A percentile compares a stretch with the other conserved stretches of the same genome.
These are phyloP conservation scores for Ceratobasidium sp. DNA, from an alignment of 1,284 basidiomycete genomes.

Conservation along the genomic window DNA sequence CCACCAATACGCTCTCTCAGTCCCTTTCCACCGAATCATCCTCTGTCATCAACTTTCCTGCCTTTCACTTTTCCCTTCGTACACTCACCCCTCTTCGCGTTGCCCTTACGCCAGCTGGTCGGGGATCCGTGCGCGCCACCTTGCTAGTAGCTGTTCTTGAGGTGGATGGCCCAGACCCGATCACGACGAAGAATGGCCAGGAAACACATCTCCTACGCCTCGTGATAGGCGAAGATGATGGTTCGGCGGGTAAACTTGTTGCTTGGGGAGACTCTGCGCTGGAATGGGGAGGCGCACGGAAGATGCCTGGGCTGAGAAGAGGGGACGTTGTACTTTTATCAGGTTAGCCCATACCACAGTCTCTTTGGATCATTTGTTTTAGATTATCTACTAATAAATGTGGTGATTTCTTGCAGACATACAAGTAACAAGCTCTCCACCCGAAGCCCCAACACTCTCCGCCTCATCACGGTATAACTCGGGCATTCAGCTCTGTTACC, in stretches of 20 bases:
- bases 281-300: constrained; percentile 64
- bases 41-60: constrained; percentile 46
- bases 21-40: constrained; percentile 12
- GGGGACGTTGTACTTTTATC: constrained; percentile 72
- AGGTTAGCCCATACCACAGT: constrained; percentile 57
- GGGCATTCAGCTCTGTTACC: constrained; percentile 69
- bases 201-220: constrained; percentile 69
- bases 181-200: constrained; percentile 69
- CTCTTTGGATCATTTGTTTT: constrained; percentile 61
- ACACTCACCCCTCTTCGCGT: constrained; percentile 49
- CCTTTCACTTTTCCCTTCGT: constrained; percentile 46
- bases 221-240: constrained; percentile 70
- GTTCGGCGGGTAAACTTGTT: constrained; percentile 68
- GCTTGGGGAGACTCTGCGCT: constrained; percentile 78
- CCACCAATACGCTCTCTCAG: constrained; percentile 32
- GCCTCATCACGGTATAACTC: constrained; percentile 43
- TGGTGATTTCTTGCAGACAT: constrained; percentile 47
- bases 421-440: constrained; percentile 39
- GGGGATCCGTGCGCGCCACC: constrained; percentile 52
- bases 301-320: constrained; percentile 55
- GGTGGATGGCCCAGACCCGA: constrained; percentile 71
- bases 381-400: constrained; percentile 49
- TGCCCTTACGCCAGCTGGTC: constrained; percentile 48
- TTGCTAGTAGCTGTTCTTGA: constrained; percentile 70
- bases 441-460: constrained; percentile 38